Evolutionary conservation across 805 yeast species (phyloP), one percentile per base, ranked within the genome.

Genomic region (Lachancea cidri): DNA sequence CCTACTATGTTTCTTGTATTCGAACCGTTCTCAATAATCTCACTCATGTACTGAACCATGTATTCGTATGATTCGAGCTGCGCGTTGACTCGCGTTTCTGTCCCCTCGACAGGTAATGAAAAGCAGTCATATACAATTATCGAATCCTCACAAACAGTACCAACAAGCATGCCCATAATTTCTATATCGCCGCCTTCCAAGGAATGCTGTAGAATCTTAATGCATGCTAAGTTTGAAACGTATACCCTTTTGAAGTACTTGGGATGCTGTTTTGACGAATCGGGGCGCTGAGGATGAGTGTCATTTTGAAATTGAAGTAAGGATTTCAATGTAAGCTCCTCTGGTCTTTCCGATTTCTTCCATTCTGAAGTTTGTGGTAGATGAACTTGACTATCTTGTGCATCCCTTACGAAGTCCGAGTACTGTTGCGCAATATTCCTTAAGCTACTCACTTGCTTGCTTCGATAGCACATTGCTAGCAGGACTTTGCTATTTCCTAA

Each of bases 1-100:
- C 98, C 98, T 13, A 93, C 86, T 17, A 91, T 83, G 50, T 84
- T 75, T 47, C 84, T 82, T n/a, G 58, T 45, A n/a, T 75, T 61
- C 1, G 76, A 77, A 66, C 18, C 66, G 62, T 54, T 76, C 75
- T 46, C 76, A 60, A 32, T 72, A 67, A 58, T 46, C 25, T 55
- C 63, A 41, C 81, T 81, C 38, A 85, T 66, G 60, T 85, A 88
- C 45, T 79, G 81, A 1, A 89, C 93, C 96, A 93, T 89, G 59
- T 83, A 93, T 60, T 91, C 98, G 61, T 89, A 89, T 0, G 94
- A 95, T 56, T 91, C 98, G 14, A 81, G 79, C 55, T 85, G 88
- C 0, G 98, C 97, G 62, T 93, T 93, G 25, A 91, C 98, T 37
- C 98, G 63, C 0, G 96, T 86, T 59, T 93, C 98, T 0, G 98